phyloP scores from a whole-genome alignment of 176 grass and related monocot species.

The Puya raimondii region DNA sequence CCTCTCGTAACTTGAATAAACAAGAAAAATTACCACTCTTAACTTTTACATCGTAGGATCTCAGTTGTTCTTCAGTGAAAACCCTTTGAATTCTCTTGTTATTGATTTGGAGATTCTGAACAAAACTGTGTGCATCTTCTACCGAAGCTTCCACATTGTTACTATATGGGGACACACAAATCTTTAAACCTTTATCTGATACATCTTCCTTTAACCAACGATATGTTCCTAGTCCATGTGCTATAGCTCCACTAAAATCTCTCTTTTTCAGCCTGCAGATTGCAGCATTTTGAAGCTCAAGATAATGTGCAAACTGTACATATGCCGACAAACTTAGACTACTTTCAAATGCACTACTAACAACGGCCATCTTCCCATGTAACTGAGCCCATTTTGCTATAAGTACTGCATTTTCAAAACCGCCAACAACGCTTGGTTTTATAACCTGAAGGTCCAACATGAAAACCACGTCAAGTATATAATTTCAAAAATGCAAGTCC shows the following conservation, averaged over 20 bases:
- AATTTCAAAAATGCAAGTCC: not conserved
- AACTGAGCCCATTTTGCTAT: slow-evolving; percentile 93
- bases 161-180: slow-evolving; percentile 27
- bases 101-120: slow-evolving; percentile 43
- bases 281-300: slow-evolving; percentile 48
- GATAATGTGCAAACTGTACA: slow-evolving; percentile 67
- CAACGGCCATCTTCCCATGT: slow-evolving; percentile 74
- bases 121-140: slow-evolving; percentile 52
- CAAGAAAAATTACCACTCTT: slow-evolving; percentile 47
- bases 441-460: slow-evolving; percentile 56
- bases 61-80: slow-evolving; percentile 39
- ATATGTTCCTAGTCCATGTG: slow-evolving; percentile 93
- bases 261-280: slow-evolving; percentile 55
- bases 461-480: slow-evolving; percentile 22
- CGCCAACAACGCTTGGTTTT: slow-evolving; percentile 86
- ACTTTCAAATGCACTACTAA: slow-evolving; percentile 91
- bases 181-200: slow-evolving; percentile 45
- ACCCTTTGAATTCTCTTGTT: slow-evolving; percentile 41
- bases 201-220: slow-evolving; percentile 93
- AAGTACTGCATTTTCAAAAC: slow-evolving; percentile 69
- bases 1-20: slow-evolving; percentile 65
- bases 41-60: slow-evolving; percentile 48
- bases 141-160: slow-evolving; percentile 48
- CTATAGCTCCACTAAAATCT: slow-evolving; percentile 24
- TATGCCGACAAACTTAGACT: slow-evolving; percentile 76